A percentile compares a stretch with the other conserved stretches of the same genome.
Conservation (phyloP, 345 rosid species). For the Pseudoturritis turrita region DNA sequence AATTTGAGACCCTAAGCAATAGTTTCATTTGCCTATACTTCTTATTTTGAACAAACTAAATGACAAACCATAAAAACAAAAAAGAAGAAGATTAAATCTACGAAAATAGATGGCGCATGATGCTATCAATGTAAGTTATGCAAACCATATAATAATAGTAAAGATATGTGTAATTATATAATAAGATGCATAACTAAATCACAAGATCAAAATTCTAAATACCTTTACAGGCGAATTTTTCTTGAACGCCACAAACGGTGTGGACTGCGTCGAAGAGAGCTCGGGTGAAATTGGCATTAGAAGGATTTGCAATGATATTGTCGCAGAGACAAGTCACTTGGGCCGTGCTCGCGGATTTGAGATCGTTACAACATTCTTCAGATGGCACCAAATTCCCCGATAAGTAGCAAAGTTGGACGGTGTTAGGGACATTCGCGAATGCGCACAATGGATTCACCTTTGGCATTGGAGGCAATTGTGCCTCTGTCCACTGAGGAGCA, state of each 20-base stretch:
- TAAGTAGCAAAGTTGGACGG: not conserved
- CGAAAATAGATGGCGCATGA: not conserved
- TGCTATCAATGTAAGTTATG: no score
- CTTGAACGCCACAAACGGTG: not conserved
- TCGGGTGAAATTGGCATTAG: not conserved
- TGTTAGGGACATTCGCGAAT: not conserved
- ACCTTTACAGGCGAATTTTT: slow-evolving; percentile 23
- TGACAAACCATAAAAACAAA: not conserved
- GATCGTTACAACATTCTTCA: slow-evolving; percentile 10
- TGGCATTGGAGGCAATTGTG: slow-evolving; percentile 12
- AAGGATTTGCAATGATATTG: not conserved
- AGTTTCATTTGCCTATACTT: no score
- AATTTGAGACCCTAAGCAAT: no score
- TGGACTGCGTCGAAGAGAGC: not conserved
- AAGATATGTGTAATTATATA: not conserved
- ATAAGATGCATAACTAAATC: not conserved
- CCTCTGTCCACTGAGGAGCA: not conserved
- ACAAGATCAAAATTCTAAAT: not conserved
- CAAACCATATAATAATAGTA: not conserved
- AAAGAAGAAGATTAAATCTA: not conserved
- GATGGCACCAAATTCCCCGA: not conserved
- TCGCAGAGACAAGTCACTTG: slow-evolving; percentile 25
- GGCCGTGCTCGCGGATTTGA: not conserved
- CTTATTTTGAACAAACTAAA: not conserved
- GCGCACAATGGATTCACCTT: slow-evolving; percentile 6